Evolutionary conservation across 805 yeast species (phyloP).

Genomic region (Starmerella etchellsii): DNA sequence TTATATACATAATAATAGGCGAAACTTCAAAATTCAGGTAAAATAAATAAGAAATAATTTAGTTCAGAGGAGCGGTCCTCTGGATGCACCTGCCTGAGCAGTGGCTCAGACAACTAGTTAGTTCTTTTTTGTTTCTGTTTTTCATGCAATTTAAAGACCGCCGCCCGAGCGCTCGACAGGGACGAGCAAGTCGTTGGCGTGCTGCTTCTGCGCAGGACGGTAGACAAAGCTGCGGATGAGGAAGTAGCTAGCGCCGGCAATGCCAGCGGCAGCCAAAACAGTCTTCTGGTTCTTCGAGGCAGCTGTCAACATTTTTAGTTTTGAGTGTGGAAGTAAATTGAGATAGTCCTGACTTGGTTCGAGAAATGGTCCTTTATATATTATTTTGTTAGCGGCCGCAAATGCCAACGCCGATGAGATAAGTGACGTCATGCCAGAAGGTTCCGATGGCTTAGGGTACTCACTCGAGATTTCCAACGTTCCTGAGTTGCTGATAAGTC

Average conservation of each 20-base stretch:
- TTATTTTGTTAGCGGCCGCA: no score
- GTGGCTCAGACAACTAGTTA: no score
- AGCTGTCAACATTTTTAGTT: background rate
- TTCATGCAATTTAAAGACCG: conserved; percentile 21
- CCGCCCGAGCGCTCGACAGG: conserved; percentile 30
- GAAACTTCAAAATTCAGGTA: no score
- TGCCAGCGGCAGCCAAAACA: conserved; percentile 3
- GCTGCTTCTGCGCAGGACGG: conserved; percentile 25
- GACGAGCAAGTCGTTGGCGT: conserved; percentile 24
- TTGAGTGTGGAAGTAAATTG: background rate
- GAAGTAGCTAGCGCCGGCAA: conserved; percentile 10
- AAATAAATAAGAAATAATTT: no score
- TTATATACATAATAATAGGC: no score
- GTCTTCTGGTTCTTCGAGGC: background rate
- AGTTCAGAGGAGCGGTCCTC: no score
- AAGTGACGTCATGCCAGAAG: background rate
- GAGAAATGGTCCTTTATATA: no score
- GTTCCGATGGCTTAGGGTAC: background rate
- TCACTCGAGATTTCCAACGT: background rate
- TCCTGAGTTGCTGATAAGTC: background rate
- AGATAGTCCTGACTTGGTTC: no score
- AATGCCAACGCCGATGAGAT: no score
- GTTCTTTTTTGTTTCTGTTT: no score
- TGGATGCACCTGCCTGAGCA: no score
- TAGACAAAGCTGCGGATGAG: conserved; percentile 19